Conservation (phyloP, 805 yeast genomes). For the Yueomyces sinensis region DNA sequence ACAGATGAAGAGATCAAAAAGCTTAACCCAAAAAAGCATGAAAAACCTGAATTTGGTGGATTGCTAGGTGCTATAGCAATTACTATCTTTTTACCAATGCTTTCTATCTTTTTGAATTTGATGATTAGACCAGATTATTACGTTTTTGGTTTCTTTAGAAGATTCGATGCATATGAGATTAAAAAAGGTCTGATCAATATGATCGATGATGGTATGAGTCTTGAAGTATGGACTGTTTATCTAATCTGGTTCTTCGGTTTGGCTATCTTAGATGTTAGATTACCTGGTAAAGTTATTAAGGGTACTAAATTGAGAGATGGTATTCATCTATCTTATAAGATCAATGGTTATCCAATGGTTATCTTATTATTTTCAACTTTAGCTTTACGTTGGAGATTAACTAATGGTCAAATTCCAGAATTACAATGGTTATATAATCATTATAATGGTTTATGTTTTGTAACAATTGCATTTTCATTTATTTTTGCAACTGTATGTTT, state of each 20-base stretch:
- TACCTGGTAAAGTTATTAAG: constrained; percentile 49
- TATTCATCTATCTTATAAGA: constrained; percentile 51
- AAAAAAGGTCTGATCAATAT: constrained; percentile 12
- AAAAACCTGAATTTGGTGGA: constrained; percentile 73
- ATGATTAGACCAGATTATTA: constrained; percentile 48
- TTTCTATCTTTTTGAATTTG: constrained; percentile 46
- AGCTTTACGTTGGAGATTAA: constrained; percentile 36
- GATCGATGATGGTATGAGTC: constrained; percentile 8
- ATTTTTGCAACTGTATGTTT: constrained; percentile 54
- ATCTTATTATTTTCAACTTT: constrained; percentile 29
- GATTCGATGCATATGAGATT: constrained; percentile 29
- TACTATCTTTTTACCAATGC: constrained; percentile 51
- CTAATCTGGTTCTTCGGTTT: constrained; percentile 59
- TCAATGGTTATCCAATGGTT: constrained; percentile 62
- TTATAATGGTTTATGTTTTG: constrained; percentile 48
- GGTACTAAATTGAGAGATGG: constrained; percentile 77
- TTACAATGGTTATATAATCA: constrained; percentile 62
- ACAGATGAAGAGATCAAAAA: too few species aligned
- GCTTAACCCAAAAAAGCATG: constrained; percentile 60
- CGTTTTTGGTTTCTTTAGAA: constrained; percentile 30
- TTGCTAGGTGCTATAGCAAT: constrained; percentile 57
- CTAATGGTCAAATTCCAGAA: constrained; percentile 59
- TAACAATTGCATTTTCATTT: constrained; percentile 52
- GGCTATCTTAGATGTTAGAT: constrained; percentile 44
- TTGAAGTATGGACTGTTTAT: constrained; percentile 48